Evolutionary conservation across 2,329 filamentous ascomycete species (phyloP).

Genomic region (Penicillium sp.): DNA sequence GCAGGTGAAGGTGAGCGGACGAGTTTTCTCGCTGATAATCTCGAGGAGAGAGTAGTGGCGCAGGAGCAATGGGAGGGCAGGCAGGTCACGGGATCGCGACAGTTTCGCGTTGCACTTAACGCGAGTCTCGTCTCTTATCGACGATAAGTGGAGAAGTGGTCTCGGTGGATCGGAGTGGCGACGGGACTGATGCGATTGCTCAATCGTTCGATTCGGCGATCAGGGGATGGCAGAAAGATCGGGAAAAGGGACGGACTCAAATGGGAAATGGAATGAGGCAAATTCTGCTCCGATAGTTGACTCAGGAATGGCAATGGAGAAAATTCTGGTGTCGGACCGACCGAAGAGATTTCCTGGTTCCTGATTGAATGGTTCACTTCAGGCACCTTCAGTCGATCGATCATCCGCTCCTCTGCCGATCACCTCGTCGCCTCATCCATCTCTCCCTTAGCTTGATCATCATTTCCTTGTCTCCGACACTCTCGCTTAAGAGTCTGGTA

Average conservation of each 20-base stretch:
- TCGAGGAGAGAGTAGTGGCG: not conserved
- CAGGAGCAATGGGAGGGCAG: conserved; percentile 2
- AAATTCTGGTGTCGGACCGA: conserved; percentile 9
- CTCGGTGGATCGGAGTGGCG: conserved; percentile 1
- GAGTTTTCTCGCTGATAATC: not conserved
- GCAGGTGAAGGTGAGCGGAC: not conserved
- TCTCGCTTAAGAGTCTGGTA: not conserved
- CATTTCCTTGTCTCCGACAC: not conserved
- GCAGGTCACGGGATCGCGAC: conserved; percentile 42
- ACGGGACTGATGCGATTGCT: not conserved
- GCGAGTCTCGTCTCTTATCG: conserved; percentile 34
- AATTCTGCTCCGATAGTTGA: conserved; percentile 2
- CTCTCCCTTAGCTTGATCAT: not conserved
- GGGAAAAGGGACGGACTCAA: not conserved
- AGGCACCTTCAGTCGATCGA: conserved; percentile 23
- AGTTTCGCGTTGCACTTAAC: conserved; percentile 50
- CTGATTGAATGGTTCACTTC: conserved; percentile 8
- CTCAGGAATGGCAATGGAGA: conserved; percentile 15
- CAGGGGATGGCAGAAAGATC: conserved; percentile 4
- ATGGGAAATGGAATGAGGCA: conserved; percentile 8
- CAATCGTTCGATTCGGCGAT: not conserved
- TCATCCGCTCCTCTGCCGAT: conserved; percentile 2
- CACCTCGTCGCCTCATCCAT: not conserved
- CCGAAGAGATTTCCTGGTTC: conserved; percentile 29
- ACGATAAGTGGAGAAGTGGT: no score